Evolutionary conservation across 345 rosid species (phyloP).

Genomic region (Alliaria petiolata): DNA sequence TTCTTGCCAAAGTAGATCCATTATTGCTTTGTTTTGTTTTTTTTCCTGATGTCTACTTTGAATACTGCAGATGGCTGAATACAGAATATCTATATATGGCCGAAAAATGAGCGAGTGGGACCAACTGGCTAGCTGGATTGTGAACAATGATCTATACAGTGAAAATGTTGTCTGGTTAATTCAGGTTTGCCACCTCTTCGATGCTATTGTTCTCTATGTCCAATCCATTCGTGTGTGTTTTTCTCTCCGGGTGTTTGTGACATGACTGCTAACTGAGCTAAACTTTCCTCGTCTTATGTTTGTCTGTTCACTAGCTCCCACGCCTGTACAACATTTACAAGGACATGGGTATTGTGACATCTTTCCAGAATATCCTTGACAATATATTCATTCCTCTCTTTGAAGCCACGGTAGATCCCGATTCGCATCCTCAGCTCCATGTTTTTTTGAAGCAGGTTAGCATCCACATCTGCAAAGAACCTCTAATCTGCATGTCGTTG

Average conservation of each 20-base stretch:
- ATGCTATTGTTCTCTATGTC: neutral
- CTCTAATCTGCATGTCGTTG: neutral
- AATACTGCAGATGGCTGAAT: constrained; percentile 91
- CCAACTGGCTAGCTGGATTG: constrained; percentile 98
- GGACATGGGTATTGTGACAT: constrained; percentile 99
- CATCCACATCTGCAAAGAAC: neutral
- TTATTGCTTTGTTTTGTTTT: neutral
- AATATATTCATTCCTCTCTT: constrained; percentile 95
- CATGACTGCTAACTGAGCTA: constrained; percentile 14
- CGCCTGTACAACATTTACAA: constrained; percentile 93
- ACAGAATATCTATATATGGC: constrained; percentile 95
- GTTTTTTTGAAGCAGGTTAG: constrained; percentile 91
- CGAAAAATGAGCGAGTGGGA: constrained; percentile 99
- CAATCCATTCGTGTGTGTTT: neutral
- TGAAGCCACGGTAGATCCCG: constrained; percentile 97
- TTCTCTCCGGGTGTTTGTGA: neutral
- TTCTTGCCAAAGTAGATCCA: constrained; percentile 5
- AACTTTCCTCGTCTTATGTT: neutral
- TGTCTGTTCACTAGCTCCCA: constrained; percentile 64
- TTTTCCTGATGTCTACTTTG: constrained; percentile 18
- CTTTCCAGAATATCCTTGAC: constrained; percentile 98
- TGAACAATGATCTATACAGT: constrained; percentile 93
- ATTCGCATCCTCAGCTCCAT: constrained; percentile 99
- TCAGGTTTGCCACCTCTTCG: constrained; percentile 60
- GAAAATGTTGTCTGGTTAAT: constrained; percentile 99